Evolutionary conservation across 352 stramenopile genomes (phyloP), one percentile per base, ranked within the genome.

Genomic region (Thalassiosira livingstoniorum): DNA sequence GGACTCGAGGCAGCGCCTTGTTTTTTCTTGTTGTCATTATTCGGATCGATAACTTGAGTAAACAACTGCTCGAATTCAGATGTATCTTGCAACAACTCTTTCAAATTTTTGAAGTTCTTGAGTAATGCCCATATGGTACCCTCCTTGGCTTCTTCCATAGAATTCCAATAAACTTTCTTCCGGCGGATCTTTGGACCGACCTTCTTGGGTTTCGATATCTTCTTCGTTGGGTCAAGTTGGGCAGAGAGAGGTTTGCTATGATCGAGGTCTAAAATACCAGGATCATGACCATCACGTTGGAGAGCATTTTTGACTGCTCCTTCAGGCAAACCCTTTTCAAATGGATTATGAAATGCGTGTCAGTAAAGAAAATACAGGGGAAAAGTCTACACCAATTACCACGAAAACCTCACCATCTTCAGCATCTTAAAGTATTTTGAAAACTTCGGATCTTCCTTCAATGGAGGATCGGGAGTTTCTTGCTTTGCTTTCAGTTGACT

Each of bases 281-380:
- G 76, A 74, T 95, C 90, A 53, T 86, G 57, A 5, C 85, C 83
- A 77, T 95, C 96, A 31, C 95, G 90, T 29, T 81, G 91, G 93
- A 98, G 96, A 55, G 97, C 97, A 78, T 97, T 90, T 86, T 98
- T 96, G 18, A 98, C 95, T 78, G 97, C 96, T 76, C 96, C 95
- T 2, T 91, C 61, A n/a, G 91, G 87, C 15, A 93, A 63, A 23
- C 90, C 87, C 58, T 85, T 32, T 67, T 68, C 29, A 34, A 35
- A 39, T 34, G 5, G 3, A 27, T 37, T 39, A 5, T 25, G 47
- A 10, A 10, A 58, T 25, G 25, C 4, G 5, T 4, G 21, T 10
- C 25, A 27, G 25, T 27, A 29, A 10, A 58, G 11, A 4, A 27
- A 58, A 18, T 58, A 4, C 11, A 29, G 18, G 31, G 27, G 10